Conservation (phyloP, 2,329 filamentous ascomycete species). For the Furcasterigmium furcatum region DNA sequence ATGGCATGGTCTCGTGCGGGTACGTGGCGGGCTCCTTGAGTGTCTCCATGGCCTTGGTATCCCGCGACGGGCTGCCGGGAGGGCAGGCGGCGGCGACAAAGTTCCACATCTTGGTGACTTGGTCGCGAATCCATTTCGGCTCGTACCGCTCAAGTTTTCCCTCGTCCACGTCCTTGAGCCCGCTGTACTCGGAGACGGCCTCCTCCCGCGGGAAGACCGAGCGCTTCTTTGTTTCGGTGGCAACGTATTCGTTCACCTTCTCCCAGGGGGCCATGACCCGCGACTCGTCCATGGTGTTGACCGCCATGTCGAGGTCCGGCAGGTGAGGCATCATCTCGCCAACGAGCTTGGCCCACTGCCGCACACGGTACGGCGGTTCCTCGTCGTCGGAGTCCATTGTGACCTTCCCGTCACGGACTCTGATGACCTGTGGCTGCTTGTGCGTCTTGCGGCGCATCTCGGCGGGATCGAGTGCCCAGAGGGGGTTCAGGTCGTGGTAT, state of each 20-base stretch:
- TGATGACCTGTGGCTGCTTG: slow-evolving; percentile 39
- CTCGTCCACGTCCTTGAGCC: slow-evolving; percentile 15
- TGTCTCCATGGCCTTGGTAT: slow-evolving; percentile 23
- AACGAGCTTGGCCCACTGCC: slow-evolving; percentile 5
- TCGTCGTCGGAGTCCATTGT: neutral
- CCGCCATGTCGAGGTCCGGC: slow-evolving; percentile 52
- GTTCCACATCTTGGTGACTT: slow-evolving; percentile 40
- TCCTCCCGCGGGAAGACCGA: slow-evolving; percentile 28
- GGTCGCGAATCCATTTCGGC: slow-evolving; percentile 31
- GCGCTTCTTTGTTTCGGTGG: slow-evolving; percentile 33
- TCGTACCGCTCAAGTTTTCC: slow-evolving; percentile 13
- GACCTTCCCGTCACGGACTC: slow-evolving; percentile 39
- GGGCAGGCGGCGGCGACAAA: slow-evolving; percentile 45
- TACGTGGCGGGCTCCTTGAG: slow-evolving; percentile 23
- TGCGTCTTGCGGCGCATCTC: slow-evolving; percentile 24
- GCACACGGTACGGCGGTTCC: slow-evolving; percentile 1
- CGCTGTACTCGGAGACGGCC: slow-evolving; percentile 34
- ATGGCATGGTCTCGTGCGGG: slow-evolving; percentile 18
- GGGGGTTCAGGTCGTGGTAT: slow-evolving; percentile 58
- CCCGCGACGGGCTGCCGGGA: slow-evolving; percentile 43
- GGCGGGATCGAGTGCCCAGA: slow-evolving; percentile 49
- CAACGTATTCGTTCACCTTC: slow-evolving; percentile 40
- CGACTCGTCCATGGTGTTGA: slow-evolving; percentile 50
- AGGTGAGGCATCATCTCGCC: slow-evolving; percentile 27
- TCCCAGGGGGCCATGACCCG: slow-evolving; percentile 50